Percentiles rank a stretch among this genome's conserved stretches.
phyloP scores from a whole-genome alignment of 371 early-diverging fungal species.

The Pancytospora philotis region DNA sequence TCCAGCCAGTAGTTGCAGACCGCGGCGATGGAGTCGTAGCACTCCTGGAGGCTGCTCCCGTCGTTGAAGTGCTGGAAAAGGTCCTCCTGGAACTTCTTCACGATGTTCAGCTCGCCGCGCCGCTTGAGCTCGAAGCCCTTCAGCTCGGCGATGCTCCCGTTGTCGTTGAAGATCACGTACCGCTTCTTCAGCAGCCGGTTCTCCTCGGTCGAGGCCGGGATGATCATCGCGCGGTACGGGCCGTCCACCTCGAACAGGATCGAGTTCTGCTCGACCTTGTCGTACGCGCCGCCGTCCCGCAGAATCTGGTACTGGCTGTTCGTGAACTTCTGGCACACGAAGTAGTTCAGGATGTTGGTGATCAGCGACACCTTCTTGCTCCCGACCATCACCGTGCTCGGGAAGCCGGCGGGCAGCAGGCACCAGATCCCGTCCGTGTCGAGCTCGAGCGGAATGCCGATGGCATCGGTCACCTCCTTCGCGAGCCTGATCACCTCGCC shows the following conservation, averaged over 20 bases:
- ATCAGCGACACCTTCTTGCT: slow-evolving; percentile 74
- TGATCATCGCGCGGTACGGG: slow-evolving; percentile 94
- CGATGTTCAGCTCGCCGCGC: slow-evolving; percentile 90
- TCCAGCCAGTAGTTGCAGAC: slow-evolving; percentile 90
- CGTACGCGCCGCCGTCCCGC: slow-evolving; percentile 62
- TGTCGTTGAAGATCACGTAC: slow-evolving; percentile 89
- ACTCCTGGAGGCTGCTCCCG: slow-evolving; percentile 73
- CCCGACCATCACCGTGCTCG: slow-evolving; percentile 68
- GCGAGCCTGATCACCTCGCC: slow-evolving; percentile 91
- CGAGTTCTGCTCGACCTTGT: slow-evolving; percentile 72
- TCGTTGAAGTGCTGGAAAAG: slow-evolving; percentile 79
- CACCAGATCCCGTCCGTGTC: slow-evolving; percentile 99
- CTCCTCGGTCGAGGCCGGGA: slow-evolving; percentile 88
- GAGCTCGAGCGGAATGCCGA: slow-evolving; percentile 88
- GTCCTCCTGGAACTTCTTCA: slow-evolving; percentile 90
- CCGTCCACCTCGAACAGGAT: slow-evolving; percentile 98
- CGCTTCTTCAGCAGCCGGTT: slow-evolving; percentile 91
- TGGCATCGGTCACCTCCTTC: slow-evolving; percentile 73
- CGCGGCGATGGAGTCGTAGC: slow-evolving; percentile 75
- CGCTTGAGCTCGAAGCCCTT: slow-evolving; percentile 99
- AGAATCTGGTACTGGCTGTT: slow-evolving; percentile 83
- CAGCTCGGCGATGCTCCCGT: slow-evolving; percentile 84
- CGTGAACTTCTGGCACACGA: slow-evolving; percentile 85
- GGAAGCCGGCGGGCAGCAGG: slow-evolving; percentile 79
- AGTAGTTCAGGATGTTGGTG: slow-evolving; percentile 87